Conservation (phyloP, 2,329 filamentous ascomycete genomes). For the Ascochyta koolunga region DNA sequence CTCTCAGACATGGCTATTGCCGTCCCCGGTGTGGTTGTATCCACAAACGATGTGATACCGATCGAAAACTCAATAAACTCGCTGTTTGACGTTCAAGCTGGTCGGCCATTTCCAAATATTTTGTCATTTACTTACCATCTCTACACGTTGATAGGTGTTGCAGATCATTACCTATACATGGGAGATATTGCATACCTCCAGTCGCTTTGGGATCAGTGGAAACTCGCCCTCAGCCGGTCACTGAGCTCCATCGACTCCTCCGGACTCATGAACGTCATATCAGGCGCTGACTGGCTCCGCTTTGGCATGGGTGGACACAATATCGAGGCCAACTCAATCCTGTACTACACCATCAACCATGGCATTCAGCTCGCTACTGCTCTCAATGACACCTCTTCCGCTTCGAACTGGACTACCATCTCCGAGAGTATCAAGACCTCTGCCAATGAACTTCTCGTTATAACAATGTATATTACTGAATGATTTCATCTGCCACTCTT, state of each 20-base stretch:
- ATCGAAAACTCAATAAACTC: constrained; percentile 58
- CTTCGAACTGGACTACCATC: constrained; percentile 49
- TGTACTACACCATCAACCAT: constrained; percentile 60
- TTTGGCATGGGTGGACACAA: constrained; percentile 59
- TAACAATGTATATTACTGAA: not conserved
- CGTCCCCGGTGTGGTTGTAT: constrained; percentile 60
- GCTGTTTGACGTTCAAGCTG: constrained; percentile 56
- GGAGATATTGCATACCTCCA: constrained; percentile 50
- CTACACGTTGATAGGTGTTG: constrained; percentile 55
- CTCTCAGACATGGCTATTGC: constrained; percentile 62
- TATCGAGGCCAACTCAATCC: constrained; percentile 55
- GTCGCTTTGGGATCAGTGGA: constrained; percentile 53
- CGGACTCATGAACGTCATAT: constrained; percentile 55
- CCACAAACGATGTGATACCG: constrained; percentile 59
- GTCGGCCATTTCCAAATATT: constrained; percentile 50
- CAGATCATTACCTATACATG: constrained; percentile 54
- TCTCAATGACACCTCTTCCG: constrained; percentile 51
- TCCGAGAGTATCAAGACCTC: constrained; percentile 52
- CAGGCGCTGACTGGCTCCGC: constrained; percentile 55
- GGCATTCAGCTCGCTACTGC: constrained; percentile 59
- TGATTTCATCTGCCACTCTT: not conserved
- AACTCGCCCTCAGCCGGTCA: constrained; percentile 52
- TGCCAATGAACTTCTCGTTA: constrained; percentile 53
- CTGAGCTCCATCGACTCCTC: constrained; percentile 51
- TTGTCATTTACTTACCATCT: constrained; percentile 63